These are phyloP conservation scores for Neofusicoccum kwambonambiense DNA, from an alignment of 2,329 filamentous ascomycete species.

Conservation along the genomic window DNA sequence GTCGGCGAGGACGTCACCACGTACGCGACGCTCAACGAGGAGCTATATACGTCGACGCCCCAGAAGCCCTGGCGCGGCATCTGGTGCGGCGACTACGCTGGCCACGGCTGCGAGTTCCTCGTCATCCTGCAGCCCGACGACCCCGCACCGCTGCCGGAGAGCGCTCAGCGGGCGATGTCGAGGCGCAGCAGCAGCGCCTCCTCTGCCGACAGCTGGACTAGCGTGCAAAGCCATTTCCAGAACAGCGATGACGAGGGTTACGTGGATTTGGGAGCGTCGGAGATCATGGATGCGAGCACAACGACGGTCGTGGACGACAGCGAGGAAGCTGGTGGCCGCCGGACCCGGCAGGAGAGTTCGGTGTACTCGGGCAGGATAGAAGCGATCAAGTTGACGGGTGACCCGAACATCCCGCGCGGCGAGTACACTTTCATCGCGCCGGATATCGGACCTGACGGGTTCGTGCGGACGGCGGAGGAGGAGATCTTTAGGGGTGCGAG, in stretches of 20 bases:
- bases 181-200: slow-evolving; percentile 6
- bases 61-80: slow-evolving; percentile 85
- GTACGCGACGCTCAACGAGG: slow-evolving; percentile 71
- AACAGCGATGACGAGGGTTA: not conserved
- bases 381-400: slow-evolving; percentile 88
- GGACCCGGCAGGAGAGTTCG: not conserved
- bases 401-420: slow-evolving; percentile 84
- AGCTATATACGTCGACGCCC: slow-evolving; percentile 74
- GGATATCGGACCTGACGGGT: slow-evolving; percentile 68
- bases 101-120: slow-evolving; percentile 86
- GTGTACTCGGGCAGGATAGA: slow-evolving; percentile 68
- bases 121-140: slow-evolving; percentile 72
- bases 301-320: slow-evolving; percentile 22
- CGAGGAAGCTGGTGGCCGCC: slow-evolving; percentile 19
- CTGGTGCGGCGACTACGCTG: slow-evolving; percentile 87
- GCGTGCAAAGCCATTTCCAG: slow-evolving; percentile 2
- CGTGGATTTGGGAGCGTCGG: not conserved
- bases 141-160: slow-evolving; percentile 38
- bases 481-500: slow-evolving; percentile 70
- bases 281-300: slow-evolving; percentile 4
- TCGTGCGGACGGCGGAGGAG: slow-evolving; percentile 64
- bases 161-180: not conserved
- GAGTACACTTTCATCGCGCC: slow-evolving; percentile 78
- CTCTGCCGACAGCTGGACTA: not conserved
- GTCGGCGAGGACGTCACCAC: slow-evolving; percentile 57